Conservation (phyloP, 2,329 filamentous ascomycete genomes). For the Colletotrichum acutatum region DNA sequence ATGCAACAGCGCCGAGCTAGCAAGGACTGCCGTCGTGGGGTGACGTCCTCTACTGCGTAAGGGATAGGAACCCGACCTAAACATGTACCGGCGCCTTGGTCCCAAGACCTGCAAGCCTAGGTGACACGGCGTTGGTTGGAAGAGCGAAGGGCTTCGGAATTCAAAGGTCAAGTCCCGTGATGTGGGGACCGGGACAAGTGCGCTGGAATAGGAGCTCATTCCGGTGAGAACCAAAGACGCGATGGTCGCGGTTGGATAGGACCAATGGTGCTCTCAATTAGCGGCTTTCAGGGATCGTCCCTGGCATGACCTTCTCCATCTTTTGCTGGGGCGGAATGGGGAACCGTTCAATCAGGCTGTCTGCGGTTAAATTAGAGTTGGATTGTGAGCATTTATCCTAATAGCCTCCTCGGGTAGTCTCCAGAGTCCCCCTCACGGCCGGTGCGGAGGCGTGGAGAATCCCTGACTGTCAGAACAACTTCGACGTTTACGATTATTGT, state of each 20-base stretch:
- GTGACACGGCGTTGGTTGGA: constrained; percentile 15
- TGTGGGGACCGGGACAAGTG: constrained; percentile 10
- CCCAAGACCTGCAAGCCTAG: constrained; percentile 15
- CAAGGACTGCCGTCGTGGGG: not conserved
- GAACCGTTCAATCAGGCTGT: constrained; percentile 31
- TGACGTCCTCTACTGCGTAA: constrained; percentile 33
- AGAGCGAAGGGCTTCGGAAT: not conserved
- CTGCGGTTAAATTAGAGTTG: constrained; percentile 34
- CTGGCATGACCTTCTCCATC: constrained; percentile 19
- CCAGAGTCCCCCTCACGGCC: constrained; percentile 18
- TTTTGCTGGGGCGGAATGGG: constrained; percentile 17
- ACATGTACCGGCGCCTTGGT: constrained; percentile 17
- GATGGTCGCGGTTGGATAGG: constrained; percentile 1
- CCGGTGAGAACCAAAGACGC: constrained; percentile 13
- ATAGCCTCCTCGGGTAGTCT: constrained; percentile 32
- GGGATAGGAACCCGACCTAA: constrained; percentile 18
- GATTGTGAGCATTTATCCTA: constrained; percentile 30
- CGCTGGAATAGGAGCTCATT: constrained; percentile 18
- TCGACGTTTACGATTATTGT: not conserved
- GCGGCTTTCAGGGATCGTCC: constrained; percentile 10
- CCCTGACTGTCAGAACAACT: constrained; percentile 1
- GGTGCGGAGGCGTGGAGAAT: constrained; percentile 29
- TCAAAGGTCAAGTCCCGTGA: not conserved
- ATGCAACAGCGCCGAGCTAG: not conserved
- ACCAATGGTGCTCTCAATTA: constrained; percentile 20